Base-by-base conservation (phyloP, 768 basidiomycete genomes). In the Auricularia heimuer region DNA sequence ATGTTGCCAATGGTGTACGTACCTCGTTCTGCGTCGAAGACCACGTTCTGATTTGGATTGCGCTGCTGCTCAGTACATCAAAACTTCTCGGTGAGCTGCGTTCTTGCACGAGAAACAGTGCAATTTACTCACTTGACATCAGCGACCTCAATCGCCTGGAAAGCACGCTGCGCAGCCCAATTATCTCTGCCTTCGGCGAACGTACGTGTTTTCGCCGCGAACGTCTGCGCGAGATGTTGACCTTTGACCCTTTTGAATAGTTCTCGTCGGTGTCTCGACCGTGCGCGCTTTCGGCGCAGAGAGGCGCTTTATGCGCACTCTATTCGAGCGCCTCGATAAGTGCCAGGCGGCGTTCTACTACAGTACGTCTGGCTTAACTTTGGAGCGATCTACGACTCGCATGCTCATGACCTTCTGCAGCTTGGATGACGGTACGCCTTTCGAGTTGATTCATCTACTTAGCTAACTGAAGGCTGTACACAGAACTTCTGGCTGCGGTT, bases 121-220 rank as follows among this genome's bases (percentile, higher is more conserved):
- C 29, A 29, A 29, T 29, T 36, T 65, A 62, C 61, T 56, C 76
- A 56, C 62, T 67, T 35, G 69, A 71, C 45, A 70, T 73, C 0
- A 64, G 77, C 62, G 75, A 75, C 63, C 62, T 77, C 36, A 63
- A 75, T 45, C 63, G 77, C 33, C 70, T 77, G 47, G 75, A 76
- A 64, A 73, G 76, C 37, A 76, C 73, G 6, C 71, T 74, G 24
- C 69, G 75, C 61, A 65, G 66, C 8, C 68, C 70, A 14, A 67
- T 68, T 61, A 65, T 63, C 67, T 68, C 65, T 11, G 69, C 65
- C 8, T 67, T 65, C 63, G 63, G 54, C 34, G 65, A 68, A 35
- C 67, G 47, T 51, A 18, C 6, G 47, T 18, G 18, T 6, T 16
- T 51, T 51, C 47, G 21, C 18, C 10, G 8, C 7, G 14, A 8